Conservation (phyloP, 768 basidiomycete genomes). For the Scleroderma citrinum region DNA sequence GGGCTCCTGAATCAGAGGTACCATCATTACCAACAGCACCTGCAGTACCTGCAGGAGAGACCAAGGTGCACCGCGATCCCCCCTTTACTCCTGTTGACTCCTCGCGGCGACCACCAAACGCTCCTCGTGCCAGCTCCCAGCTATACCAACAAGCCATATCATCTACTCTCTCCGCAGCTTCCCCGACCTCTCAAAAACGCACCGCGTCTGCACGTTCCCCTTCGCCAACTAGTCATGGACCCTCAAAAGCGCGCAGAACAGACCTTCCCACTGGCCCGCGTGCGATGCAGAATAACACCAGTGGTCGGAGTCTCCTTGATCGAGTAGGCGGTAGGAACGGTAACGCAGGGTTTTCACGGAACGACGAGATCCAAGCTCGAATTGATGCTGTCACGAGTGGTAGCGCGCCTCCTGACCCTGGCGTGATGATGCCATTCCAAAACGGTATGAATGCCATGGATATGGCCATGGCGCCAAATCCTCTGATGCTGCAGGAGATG, state of each 20-base stretch:
- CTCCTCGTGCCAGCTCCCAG: constrained; percentile 40
- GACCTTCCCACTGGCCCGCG: constrained; percentile 83
- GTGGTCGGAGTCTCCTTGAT: constrained; percentile 67
- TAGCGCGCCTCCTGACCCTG: constrained; percentile 29
- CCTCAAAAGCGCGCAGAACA: constrained; percentile 66
- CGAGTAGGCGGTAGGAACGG: constrained; percentile 60
- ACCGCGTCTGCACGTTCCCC: constrained; percentile 59
- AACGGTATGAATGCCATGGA: constrained; percentile 40
- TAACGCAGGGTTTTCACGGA: constrained; percentile 29
- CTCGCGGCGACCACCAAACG: constrained; percentile 36
- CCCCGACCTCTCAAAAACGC: constrained; percentile 54
- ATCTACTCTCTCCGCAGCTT: constrained; percentile 50
- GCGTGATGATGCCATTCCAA: constrained; percentile 40
- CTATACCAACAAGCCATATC: constrained; percentile 73
- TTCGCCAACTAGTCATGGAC: constrained; percentile 55
- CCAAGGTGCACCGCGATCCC: constrained; percentile 25
- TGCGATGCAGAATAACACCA: constrained; percentile 51
- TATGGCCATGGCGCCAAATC: constrained; percentile 46
- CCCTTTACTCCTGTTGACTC: constrained; percentile 33
- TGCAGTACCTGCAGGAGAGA: constrained; percentile 20
- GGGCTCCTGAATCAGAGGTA: constrained; percentile 47
- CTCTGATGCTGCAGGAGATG: constrained; percentile 78
- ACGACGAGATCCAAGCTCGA: constrained; percentile 71
- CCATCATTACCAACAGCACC: constrained; percentile 27
- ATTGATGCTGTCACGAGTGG: constrained; percentile 71